These are phyloP conservation scores for Coriaria nepalensis DNA, from an alignment of 306 rosid species.

Conservation along the genomic window DNA sequence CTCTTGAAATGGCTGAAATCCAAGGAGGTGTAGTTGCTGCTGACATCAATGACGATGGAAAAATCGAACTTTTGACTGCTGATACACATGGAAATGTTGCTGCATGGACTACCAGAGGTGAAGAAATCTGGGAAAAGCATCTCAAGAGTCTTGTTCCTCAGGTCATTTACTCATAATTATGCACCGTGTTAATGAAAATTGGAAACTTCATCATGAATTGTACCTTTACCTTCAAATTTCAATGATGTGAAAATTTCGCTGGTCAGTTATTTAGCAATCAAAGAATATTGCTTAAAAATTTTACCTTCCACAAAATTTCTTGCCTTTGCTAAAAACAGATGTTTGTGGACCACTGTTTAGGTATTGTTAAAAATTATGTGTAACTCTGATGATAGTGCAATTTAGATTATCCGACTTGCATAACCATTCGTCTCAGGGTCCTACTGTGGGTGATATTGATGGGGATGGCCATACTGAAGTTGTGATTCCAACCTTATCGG, in stretches of 20 bases:
- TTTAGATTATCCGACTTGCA: conserved; percentile 1
- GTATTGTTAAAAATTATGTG: no score
- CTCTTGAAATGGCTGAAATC: conserved; percentile 98
- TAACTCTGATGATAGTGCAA: neutral
- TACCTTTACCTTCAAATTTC: no score
- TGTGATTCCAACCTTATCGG: conserved; percentile 83
- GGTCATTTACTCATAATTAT: conserved; percentile 25
- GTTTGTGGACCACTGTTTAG: no score
- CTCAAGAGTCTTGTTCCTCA: conserved; percentile 91
- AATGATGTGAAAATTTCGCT: no score
- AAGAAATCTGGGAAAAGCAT: conserved; percentile 73
- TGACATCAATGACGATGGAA: conserved; percentile 95
- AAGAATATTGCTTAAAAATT: no score
- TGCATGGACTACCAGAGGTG: conserved; percentile 90
- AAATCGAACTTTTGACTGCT: conserved; percentile 81
- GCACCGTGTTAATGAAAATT: neutral
- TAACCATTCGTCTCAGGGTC: conserved; percentile 43
- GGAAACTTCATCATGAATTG: no score
- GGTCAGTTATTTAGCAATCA: no score
- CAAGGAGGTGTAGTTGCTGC: conserved; percentile 87
- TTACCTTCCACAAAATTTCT: no score
- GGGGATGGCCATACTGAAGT: conserved; percentile 96
- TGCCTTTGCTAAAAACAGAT: no score
- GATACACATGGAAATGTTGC: conserved; percentile 95
- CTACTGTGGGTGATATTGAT: conserved; percentile 82